Conservation (phyloP, 257 asterid genomes). For the Forsythia viridissima region DNA sequence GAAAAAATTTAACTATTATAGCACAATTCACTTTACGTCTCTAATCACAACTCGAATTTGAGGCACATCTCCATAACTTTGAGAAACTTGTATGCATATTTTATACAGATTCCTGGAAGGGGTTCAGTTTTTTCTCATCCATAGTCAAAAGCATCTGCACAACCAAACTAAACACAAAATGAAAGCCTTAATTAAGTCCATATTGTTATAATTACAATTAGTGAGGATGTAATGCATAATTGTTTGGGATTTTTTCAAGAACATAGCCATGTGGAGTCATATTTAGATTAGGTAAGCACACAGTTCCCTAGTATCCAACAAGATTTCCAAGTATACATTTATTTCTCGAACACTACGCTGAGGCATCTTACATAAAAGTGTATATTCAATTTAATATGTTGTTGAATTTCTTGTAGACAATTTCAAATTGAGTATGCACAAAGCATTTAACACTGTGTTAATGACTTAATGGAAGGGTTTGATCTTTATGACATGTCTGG, state of each 20-base stretch:
- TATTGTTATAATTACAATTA: too few relatives aligned
- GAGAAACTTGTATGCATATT: not conserved
- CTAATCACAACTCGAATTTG: not conserved
- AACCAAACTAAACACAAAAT: slow-evolving; percentile 16
- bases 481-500: too few relatives aligned
- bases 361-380: too few relatives aligned
- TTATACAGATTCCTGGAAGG: too few relatives aligned
- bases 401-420: too few relatives aligned
- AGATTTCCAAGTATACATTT: slow-evolving; percentile 8
- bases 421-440: too few relatives aligned
- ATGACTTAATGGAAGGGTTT: too few relatives aligned
- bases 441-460: too few relatives aligned
- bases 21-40: not conserved
- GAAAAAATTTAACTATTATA: too few relatives aligned
- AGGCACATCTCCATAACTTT: not conserved
- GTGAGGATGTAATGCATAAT: not conserved
- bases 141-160: slow-evolving; percentile 27
- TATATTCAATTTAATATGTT: too few relatives aligned
- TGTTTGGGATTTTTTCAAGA: not conserved
- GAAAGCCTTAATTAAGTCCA: not conserved
- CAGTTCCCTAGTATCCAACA: not conserved
- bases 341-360: not conserved
- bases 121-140: not conserved
- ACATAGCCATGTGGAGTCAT: slow-evolving; percentile 16
- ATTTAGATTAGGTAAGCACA: slow-evolving; percentile 14